Evolutionary conservation across 2,329 filamentous ascomycete species (phyloP).

Genomic region (Metarhizium brunneum): DNA sequence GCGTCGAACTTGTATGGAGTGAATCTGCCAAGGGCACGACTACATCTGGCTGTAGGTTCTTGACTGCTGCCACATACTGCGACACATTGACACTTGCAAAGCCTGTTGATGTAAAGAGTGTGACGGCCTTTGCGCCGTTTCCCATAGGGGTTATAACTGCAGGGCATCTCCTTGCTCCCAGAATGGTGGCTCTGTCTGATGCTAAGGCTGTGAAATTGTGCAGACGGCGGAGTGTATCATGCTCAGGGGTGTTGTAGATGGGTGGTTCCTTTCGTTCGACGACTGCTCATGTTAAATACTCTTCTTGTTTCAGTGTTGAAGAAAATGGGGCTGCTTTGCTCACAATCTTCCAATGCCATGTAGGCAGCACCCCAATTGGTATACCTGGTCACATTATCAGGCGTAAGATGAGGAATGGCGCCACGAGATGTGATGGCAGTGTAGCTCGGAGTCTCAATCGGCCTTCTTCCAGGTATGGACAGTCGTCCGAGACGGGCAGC

Average conservation of each 20-base stretch:
- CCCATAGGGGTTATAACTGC: conserved; percentile 62
- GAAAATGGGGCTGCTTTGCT: conserved; percentile 21
- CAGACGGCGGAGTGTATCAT: conserved; percentile 42
- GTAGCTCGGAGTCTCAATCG: conserved; percentile 77
- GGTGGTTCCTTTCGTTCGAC: conserved; percentile 45
- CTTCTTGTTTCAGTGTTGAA: not conserved
- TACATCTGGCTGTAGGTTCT: conserved; percentile 68
- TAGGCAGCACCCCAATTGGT: conserved; percentile 63
- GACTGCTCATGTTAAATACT: conserved; percentile 27
- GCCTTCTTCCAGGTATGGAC: conserved; percentile 47
- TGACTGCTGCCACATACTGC: conserved; percentile 58
- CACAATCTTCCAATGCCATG: conserved; percentile 88
- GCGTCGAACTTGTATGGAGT: conserved; percentile 32
- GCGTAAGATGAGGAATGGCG: conserved; percentile 76
- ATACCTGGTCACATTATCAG: conserved; percentile 65
- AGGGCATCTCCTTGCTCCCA: conserved; percentile 71
- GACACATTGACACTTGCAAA: conserved; percentile 62
- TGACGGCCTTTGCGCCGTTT: conserved; percentile 62
- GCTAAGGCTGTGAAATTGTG: conserved; percentile 71
- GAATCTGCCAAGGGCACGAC: conserved; percentile 72
- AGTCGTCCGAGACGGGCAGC: conserved; percentile 61
- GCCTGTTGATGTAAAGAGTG: conserved; percentile 78
- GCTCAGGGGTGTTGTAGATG: conserved; percentile 32
- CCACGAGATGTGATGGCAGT: conserved; percentile 75
- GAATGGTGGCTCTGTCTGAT: conserved; percentile 53